Evolutionary conservation across 768 basidiomycete genomes (phyloP), one percentile per base, ranked within the genome.

Genomic region (Tephrocybe sp.): DNA sequence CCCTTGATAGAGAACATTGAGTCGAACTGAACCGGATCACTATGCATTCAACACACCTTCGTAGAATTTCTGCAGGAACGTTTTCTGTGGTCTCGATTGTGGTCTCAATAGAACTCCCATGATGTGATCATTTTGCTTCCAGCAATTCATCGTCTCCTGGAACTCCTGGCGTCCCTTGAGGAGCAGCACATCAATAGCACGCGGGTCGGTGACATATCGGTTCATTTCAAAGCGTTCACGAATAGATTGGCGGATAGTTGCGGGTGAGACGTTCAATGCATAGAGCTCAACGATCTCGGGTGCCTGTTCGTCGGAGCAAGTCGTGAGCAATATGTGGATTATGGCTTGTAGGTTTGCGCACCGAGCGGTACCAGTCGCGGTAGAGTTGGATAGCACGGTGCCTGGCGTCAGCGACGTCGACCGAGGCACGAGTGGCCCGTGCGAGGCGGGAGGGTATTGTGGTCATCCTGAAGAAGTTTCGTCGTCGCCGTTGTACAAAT

Each of bases 131-230:
- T 75, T 79, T 73, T 90, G 88, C 63, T 94, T 94, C 94, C 94
- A 98, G 60, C 80, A 82, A 64, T 98, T 98, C 77, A 97, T 76
- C 44, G 87, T 87, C 76, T 98, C 96, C 75, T 98, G 96, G 62
- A 84, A 91, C 58, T 98, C 93, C 71, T 84, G 87, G 55, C 83
- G 75, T 44, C 82, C 77, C 76, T 98, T 98, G 63, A 87, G 78
- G 32, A 97, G 63, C 59, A 98, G 75, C 37, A 96, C 72, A 65
- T 99, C 93, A 64, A 98, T 83, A 19, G 88, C 83, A 47, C 84
- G 82, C 22, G 80, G 70, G 71, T 98, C 92, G 37, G 85, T 82
- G 31, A 97, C 83, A 60, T 88, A 75, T 46, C 86, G 80, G 75
- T 96, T 89, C 54, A 78, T 76, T 68, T 98, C 96, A 57, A 96